phyloP scores from a whole-genome alignment of 2,329 filamentous ascomycete genomes.

The Dothideomycetes sp. region DNA sequence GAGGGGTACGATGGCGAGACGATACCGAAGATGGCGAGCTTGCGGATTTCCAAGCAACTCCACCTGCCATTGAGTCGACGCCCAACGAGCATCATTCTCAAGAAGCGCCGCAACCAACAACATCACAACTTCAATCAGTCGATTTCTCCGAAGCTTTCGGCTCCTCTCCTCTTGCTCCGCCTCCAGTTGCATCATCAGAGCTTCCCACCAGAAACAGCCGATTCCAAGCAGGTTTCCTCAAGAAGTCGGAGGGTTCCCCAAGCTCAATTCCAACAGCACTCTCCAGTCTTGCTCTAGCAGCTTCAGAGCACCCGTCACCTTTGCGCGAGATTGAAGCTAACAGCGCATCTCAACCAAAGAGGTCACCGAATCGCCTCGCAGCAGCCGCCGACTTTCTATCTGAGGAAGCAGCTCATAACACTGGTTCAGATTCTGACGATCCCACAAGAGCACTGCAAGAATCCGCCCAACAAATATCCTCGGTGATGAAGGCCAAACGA shows the following conservation, averaged over 20 bases:
- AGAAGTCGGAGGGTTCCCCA: constrained; percentile 46
- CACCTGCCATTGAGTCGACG: constrained; percentile 56
- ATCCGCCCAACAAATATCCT: constrained; percentile 23
- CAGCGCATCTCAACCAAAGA: constrained; percentile 28
- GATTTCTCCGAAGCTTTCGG: constrained; percentile 25
- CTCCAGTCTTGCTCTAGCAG: constrained; percentile 50
- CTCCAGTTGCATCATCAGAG: constrained; percentile 50
- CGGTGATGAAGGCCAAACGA: constrained; percentile 44
- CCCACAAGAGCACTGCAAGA: constrained; percentile 18
- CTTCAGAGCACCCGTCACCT: constrained; percentile 43
- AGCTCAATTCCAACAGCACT: constrained; percentile 46
- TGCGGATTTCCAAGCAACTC: constrained; percentile 86
- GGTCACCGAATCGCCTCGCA: constrained; percentile 27
- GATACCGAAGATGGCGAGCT: constrained; percentile 79
- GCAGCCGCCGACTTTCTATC: constrained; percentile 20
- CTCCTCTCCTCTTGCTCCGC: constrained; percentile 49
- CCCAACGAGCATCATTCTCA: constrained; percentile 34
- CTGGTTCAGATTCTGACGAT: constrained; percentile 15
- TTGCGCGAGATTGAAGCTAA: constrained; percentile 39
- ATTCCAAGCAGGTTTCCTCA: constrained; percentile 82
- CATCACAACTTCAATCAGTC: constrained; percentile 23
- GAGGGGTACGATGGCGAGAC: constrained; percentile 84
- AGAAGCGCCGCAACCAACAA: constrained; percentile 27
- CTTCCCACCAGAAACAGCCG: constrained; percentile 44
- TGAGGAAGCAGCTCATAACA: constrained; percentile 20